phyloP scores from a whole-genome alignment of 495 filamentous ascomycete genomes.

The Saxophila tyrrhenica region DNA sequence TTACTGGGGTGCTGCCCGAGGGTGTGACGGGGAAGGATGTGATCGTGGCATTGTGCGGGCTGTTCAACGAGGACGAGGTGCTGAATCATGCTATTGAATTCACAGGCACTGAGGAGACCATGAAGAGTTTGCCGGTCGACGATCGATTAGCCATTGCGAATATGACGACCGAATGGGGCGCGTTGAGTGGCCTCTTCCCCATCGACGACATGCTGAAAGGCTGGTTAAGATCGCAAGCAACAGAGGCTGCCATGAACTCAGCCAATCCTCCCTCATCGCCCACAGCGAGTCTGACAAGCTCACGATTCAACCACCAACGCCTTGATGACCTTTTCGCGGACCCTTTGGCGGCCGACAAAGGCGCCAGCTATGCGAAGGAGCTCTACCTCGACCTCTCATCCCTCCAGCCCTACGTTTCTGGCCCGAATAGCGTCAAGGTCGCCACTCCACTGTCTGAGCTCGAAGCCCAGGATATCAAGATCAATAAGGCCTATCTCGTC shows the following conservation, averaged over 20 bases:
- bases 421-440: conserved; percentile 86
- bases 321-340: conserved; percentile 63
- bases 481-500: conserved; percentile 83
- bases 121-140: conserved; percentile 64
- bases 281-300: conserved; percentile 24
- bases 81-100: conserved; percentile 92
- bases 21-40: conserved; percentile 95
- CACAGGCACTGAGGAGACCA: conserved; percentile 64
- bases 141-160: conserved; percentile 77
- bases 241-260: conserved; percentile 48
- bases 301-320: conserved; percentile 53
- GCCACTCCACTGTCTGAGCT: conserved; percentile 70
- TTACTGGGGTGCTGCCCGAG: conserved; percentile 60
- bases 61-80: conserved; percentile 84
- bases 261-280: conserved; percentile 32
- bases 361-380: conserved; percentile 71
- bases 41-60: conserved; percentile 76
- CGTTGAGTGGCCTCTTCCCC: conserved; percentile 70
- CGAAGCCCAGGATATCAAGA: conserved; percentile 54
- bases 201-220: conserved; percentile 59
- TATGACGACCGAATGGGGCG: conserved; percentile 96
- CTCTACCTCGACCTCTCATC: conserved; percentile 70
- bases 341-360: conserved; percentile 58
- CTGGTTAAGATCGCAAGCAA: conserved; percentile 75
- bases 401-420: conserved; percentile 75